These are phyloP conservation scores for Lepidopterella palustris DNA, from an alignment of 495 filamentous ascomycete genomes.

Conservation along the genomic window DNA sequence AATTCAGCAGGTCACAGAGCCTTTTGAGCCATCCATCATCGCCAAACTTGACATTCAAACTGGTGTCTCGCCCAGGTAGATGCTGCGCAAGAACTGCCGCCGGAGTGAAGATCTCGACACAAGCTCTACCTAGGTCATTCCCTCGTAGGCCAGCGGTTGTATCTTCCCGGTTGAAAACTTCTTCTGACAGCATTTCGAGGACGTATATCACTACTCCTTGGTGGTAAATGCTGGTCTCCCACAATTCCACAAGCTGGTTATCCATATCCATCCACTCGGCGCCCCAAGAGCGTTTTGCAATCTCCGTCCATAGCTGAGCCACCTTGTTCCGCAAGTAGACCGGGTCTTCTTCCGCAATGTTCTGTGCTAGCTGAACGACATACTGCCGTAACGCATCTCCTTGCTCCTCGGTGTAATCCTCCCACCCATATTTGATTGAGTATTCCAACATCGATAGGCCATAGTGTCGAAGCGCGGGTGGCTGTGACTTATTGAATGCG, in stretches of 20 bases:
- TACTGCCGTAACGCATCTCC: slow-evolving; percentile 58
- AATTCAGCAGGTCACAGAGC: slow-evolving; percentile 64
- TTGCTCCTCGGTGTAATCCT: slow-evolving; percentile 59
- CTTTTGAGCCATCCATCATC: slow-evolving; percentile 81
- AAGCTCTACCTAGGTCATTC: slow-evolving; percentile 73
- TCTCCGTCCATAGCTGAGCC: slow-evolving; percentile 89
- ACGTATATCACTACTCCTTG: slow-evolving; percentile 40
- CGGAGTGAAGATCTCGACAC: slow-evolving; percentile 89
- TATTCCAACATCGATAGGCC: slow-evolving; percentile 86
- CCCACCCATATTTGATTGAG: slow-evolving; percentile 75
- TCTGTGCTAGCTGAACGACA: slow-evolving; percentile 71
- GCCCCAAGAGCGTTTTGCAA: slow-evolving; percentile 89
- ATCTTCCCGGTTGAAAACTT: slow-evolving; percentile 88
- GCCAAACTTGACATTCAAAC: slow-evolving; percentile 60
- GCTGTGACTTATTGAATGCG: slow-evolving; percentile 62
- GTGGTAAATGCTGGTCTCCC: slow-evolving; percentile 52
- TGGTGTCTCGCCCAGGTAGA: slow-evolving; percentile 60
- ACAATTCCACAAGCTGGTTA: slow-evolving; percentile 67
- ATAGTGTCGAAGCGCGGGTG: slow-evolving; percentile 83
- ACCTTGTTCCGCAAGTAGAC: slow-evolving; percentile 86
- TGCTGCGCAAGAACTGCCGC: slow-evolving; percentile 62
- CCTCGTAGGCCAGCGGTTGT: slow-evolving; percentile 74
- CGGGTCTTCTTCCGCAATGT: slow-evolving; percentile 66
- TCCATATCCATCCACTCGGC: slow-evolving; percentile 95
- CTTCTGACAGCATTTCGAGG: slow-evolving; percentile 89